Evolutionary conservation across 192 early-diverging fungal species (phyloP), one percentile per base, ranked within the genome.

Genomic region (Lunasporangiospora selenospora): DNA sequence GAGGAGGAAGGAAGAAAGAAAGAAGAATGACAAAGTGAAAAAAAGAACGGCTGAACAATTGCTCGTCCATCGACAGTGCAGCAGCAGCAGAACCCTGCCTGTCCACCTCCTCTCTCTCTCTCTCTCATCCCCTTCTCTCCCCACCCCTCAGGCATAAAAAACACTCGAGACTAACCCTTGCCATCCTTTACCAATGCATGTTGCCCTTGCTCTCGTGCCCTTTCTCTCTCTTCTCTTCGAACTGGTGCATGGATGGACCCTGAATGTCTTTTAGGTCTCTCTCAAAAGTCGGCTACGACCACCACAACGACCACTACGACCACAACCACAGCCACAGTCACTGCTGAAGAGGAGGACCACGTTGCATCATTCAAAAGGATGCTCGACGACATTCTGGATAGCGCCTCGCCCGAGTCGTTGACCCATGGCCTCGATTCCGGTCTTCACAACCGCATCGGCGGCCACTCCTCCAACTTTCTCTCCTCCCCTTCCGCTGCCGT

Each of bases 311-410:
- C 23, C 41, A 42, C 34, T 32, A 49, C 32, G 37, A 61, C 19
- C 29, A 47, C 42, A 47, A 21, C 53, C 10, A 10, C 63, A 15
- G 37, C 50, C 26, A n/a, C n/a, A n/a, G n/a, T n/a, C n/a, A n/a
- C n/a, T n/a, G 42, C 48, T 24, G 61, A 62, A 38, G 69, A 73
- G 13, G 69, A 73, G 42, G 69, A 73, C 27, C 69, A 73, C 60
- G 69, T 73, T 41, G 69, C 69, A 5, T 73, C 69, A 10, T 73
- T 73, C 50, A 73, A 63, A 39, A 58, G 69, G 58, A 62, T 73
- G 60, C 69, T 73, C 43, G 69, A 73, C 42, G 69, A 73, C 41
- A 73, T 73, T 40, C 55, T 73, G 0, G 69, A 73, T 43, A 56
- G 43, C 43, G 69, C 53, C 61, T 73, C 69, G 1, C 58, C 69